Percentiles rank a stretch among this genome's conserved stretches.
Evolutionary conservation across 257 asterid genomes (phyloP).

Genomic region (Solanum infundibuliforme): DNA sequence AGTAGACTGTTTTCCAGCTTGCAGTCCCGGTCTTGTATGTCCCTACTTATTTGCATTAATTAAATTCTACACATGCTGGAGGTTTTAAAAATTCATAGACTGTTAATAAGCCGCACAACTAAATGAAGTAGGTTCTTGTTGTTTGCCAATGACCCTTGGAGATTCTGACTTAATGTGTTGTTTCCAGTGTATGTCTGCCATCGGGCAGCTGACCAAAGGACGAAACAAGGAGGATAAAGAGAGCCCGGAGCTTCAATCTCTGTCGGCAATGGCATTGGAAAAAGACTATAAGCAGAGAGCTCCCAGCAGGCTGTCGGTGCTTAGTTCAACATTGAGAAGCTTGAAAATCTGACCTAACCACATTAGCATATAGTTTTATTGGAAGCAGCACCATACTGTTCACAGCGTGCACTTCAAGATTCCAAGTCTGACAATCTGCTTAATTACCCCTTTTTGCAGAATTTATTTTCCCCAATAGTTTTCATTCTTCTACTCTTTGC

Average conservation of each 20-base stretch:
- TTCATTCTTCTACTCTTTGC: not conserved
- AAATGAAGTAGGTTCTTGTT: not conserved
- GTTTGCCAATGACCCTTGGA: not conserved
- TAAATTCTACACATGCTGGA: not conserved
- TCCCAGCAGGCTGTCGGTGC: conserved; percentile 40
- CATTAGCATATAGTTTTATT: not conserved
- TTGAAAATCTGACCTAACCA: conserved; percentile 48
- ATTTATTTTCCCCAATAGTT: not conserved
- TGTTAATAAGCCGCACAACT: not conserved
- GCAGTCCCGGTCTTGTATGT: not conserved
- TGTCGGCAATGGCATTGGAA: conserved; percentile 62
- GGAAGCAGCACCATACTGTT: not conserved
- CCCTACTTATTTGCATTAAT: not conserved
- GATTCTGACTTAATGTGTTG: conserved; percentile 9
- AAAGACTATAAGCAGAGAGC: conserved; percentile 61
- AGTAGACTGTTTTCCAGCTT: not conserved
- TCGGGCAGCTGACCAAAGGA: conserved; percentile 67
- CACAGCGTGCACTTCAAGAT: not conserved
- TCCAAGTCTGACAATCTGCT: not conserved
- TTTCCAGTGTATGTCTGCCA: conserved; percentile 61
- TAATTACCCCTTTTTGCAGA: not conserved
- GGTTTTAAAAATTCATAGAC: not conserved
- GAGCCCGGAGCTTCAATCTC: conserved; percentile 55
- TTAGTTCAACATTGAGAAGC: conserved; percentile 47
- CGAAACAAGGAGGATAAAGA: conserved; percentile 90